Conservation (phyloP, 257 asterid genomes). For the Prunella vulgaris region DNA sequence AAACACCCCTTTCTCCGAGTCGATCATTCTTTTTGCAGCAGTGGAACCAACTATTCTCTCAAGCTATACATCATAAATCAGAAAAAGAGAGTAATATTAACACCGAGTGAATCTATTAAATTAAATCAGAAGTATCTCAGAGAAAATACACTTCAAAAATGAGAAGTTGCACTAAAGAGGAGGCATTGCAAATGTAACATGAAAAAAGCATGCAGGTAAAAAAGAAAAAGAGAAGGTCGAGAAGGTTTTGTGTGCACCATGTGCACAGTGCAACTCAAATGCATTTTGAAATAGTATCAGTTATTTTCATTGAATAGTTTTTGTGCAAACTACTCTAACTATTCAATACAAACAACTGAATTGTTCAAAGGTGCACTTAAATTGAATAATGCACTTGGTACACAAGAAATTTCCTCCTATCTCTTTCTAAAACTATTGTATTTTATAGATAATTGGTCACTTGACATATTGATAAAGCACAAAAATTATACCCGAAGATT, state of each 20-base stretch:
- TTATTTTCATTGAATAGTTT: too few relatives aligned
- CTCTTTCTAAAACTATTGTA: neutral
- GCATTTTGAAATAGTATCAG: too few relatives aligned
- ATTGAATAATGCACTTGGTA: too few relatives aligned
- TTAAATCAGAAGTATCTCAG: neutral
- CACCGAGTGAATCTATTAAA: neutral
- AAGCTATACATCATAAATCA: conserved; percentile 41
- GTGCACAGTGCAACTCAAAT: too few relatives aligned
- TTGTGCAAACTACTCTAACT: too few relatives aligned
- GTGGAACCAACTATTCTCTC: conserved; percentile 85
- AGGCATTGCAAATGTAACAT: neutral
- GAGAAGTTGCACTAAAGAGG: neutral
- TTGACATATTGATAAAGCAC: conserved; percentile 5
- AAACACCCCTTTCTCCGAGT: conserved; percentile 71
- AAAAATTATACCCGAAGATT: conserved; percentile 61
- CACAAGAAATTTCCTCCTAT: too few relatives aligned
- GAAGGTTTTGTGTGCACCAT: neutral
- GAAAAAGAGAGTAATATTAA: neutral
- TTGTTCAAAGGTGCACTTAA: too few relatives aligned
- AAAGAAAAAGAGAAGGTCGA: neutral
- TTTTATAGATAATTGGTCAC: neutral
- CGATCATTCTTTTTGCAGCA: conserved; percentile 75
- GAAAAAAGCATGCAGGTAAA: neutral
- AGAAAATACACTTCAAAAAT: neutral
- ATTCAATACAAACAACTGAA: too few relatives aligned